A percentile compares a stretch with the other conserved stretches of the same genome.
Conservation (phyloP, 2,329 filamentous ascomycete species). For the Diaporthe amygdali region DNA sequence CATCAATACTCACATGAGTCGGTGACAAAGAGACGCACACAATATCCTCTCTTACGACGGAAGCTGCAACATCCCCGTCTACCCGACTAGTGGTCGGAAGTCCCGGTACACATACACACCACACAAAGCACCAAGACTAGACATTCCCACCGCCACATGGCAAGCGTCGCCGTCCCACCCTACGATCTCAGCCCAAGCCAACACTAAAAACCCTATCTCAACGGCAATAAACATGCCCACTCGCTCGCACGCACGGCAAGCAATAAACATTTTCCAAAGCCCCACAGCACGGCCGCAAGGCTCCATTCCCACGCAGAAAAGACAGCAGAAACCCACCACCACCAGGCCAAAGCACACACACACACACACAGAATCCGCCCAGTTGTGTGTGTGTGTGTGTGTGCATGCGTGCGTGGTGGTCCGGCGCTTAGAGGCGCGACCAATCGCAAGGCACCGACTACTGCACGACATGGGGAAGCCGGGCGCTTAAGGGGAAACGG, state of each 20-base stretch:
- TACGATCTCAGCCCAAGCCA: not conserved
- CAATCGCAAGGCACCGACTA: not conserved
- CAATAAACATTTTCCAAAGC: not conserved
- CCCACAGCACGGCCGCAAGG: not conserved
- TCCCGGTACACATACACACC: not conserved
- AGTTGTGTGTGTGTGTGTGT: not conserved
- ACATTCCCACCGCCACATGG: slow-evolving; percentile 5
- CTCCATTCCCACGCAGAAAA: not conserved
- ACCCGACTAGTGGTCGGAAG: not conserved
- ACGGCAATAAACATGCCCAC: not conserved
- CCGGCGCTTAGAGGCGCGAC: not conserved
- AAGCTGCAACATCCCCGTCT: too few relatives aligned
- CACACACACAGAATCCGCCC: not conserved
- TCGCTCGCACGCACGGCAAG: not conserved
- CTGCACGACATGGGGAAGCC: slow-evolving; percentile 26
- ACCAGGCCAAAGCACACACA: not conserved
- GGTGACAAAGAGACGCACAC: not conserved
- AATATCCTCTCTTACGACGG: too few relatives aligned
- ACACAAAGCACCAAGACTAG: not conserved
- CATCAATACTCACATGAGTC: too few relatives aligned
- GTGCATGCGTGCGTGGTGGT: not conserved
- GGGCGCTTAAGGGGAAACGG: slow-evolving; percentile 19
- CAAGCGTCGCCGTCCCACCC: not conserved
- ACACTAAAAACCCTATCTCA: not conserved
- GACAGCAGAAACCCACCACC: not conserved